Evolutionary conservation across 73 alveolate genomes (phyloP).

Genomic region (Tetrahymena elliotti): DNA sequence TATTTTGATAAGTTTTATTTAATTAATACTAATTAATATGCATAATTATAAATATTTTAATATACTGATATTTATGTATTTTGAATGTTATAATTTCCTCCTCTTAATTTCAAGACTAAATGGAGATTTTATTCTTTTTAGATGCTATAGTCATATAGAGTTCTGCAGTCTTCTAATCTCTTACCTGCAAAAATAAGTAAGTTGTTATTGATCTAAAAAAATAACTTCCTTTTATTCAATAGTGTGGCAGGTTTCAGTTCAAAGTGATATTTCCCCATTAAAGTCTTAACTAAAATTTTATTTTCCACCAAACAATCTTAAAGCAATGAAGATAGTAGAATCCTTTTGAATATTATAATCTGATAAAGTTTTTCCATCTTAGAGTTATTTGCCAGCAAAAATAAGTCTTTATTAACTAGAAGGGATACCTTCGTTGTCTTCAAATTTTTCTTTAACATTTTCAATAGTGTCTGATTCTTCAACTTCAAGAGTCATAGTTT

Average conservation of each 20-base stretch:
- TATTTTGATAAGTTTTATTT: too few species aligned
- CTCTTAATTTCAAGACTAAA: slow-evolving; percentile 13
- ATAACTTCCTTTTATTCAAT: neutral
- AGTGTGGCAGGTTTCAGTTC: too few species aligned
- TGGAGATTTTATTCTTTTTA: slow-evolving; percentile 37
- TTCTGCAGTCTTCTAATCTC: slow-evolving; percentile 28
- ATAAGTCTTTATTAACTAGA: neutral
- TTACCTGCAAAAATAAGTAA: neutral
- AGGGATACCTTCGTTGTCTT: slow-evolving; percentile 4
- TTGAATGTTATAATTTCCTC: too few species aligned
- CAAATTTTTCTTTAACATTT: neutral
- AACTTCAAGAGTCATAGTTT: neutral
- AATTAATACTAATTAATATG: too few species aligned
- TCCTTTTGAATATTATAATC: slow-evolving; percentile 39
- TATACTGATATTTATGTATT: too few species aligned
- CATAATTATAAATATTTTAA: too few species aligned
- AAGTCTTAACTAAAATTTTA: too few species aligned
- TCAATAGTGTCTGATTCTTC: slow-evolving; percentile 5
- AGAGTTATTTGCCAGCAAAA: neutral
- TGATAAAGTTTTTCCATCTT: slow-evolving; percentile 36
- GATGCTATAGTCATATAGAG: slow-evolving; percentile 39
- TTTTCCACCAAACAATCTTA: neutral
- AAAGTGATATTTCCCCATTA: too few species aligned
- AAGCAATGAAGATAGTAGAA: slow-evolving; percentile 14
- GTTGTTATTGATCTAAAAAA: neutral